Evolutionary conservation across 1,284 basidiomycete genomes (phyloP).

Genomic region (Cystodermella granulosa): DNA sequence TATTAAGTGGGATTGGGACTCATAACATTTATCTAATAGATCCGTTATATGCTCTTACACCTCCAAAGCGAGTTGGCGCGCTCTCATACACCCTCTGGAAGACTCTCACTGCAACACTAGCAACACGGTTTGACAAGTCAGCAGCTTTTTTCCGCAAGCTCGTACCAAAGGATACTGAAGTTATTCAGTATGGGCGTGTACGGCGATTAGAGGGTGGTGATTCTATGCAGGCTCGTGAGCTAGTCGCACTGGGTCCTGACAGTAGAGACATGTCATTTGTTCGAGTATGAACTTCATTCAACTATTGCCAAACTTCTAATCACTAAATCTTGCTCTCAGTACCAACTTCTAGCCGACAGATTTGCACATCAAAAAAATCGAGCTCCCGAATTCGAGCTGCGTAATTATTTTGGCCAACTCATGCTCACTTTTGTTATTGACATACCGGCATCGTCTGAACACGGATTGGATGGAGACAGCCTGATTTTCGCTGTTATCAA

Average conservation of each 20-base stretch:
- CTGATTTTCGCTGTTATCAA: background rate
- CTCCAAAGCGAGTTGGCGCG: background rate
- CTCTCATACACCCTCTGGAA: background rate
- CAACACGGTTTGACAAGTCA: background rate
- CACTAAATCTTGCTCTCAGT: background rate
- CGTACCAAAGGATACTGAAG: background rate
- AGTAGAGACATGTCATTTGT: slow-evolving; percentile 30
- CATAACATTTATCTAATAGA: slow-evolving; percentile 1
- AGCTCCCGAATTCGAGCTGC: background rate
- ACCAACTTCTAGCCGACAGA: background rate
- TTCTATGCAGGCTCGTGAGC: slow-evolving; percentile 22
- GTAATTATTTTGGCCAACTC: background rate
- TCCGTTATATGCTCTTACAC: background rate
- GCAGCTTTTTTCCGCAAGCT: background rate
- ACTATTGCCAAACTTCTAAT: background rate
- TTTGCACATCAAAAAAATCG: background rate
- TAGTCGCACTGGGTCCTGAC: slow-evolving; percentile 16
- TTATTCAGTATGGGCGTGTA: slow-evolving; percentile 28
- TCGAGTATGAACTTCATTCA: slow-evolving; percentile 19
- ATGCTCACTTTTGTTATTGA: background rate
- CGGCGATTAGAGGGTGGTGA: slow-evolving; percentile 30
- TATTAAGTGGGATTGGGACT: slow-evolving; percentile 7
- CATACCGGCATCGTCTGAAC: background rate
- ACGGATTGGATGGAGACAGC: background rate
- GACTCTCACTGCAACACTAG: background rate